Conservation (phyloP, 192 early-diverging fungal species). For the Backusella parvicylindrica region DNA sequence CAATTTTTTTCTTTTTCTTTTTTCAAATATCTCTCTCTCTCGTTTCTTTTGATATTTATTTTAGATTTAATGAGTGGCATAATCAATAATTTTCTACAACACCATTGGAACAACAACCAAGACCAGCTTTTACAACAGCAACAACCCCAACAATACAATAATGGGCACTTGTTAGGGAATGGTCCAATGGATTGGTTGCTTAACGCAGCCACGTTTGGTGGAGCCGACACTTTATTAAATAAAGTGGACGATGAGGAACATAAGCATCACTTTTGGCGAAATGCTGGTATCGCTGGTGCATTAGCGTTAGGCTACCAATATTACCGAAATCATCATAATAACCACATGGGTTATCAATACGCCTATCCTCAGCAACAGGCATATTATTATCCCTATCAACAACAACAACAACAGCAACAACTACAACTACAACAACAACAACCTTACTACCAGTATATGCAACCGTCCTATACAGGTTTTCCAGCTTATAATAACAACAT, state of each 20-base stretch:
- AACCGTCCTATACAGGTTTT: background rate
- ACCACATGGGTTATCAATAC: background rate
- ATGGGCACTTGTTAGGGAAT: background rate
- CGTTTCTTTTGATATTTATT: background rate
- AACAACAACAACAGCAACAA: background rate
- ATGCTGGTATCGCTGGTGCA: background rate
- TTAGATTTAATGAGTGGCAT: background rate
- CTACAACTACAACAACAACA: background rate
- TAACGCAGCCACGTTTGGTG: background rate
- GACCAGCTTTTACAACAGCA: background rate
- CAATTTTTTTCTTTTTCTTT: background rate
- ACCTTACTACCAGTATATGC: background rate
- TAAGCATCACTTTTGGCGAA: slow-evolving; percentile 1
- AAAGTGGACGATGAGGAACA: background rate
- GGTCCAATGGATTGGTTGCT: background rate
- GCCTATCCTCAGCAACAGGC: background rate
- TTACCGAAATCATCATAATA: background rate
- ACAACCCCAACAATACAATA: background rate
- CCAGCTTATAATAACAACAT: background rate
- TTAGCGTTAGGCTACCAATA: slow-evolving; percentile 1
- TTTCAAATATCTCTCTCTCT: background rate
- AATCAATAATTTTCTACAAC: background rate
- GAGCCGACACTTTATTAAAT: background rate
- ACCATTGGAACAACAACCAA: background rate
- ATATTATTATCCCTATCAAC: background rate